Conservation (phyloP, 768 basidiomycete genomes). For the Leucosporidium scottii region DNA sequence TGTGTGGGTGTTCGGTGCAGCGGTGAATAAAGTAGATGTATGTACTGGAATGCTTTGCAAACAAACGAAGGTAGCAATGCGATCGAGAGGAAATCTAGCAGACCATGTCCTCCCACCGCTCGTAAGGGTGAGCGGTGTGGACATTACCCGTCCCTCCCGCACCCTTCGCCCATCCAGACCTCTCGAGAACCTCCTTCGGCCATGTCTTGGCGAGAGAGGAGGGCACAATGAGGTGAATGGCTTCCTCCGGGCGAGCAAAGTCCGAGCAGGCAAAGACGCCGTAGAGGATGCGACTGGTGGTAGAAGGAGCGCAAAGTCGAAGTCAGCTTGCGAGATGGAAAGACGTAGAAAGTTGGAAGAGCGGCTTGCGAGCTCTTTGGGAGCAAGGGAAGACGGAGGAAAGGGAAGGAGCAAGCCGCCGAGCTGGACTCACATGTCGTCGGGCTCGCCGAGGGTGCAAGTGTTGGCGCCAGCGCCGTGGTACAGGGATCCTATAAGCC, state of each 20-base stretch:
- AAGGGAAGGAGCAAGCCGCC: no score
- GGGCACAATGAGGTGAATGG: background rate
- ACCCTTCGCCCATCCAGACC: constrained; percentile 1
- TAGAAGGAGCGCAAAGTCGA: no score
- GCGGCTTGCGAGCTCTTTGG: no score
- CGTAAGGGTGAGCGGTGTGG: background rate
- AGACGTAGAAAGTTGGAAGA: no score
- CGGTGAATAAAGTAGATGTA: no score
- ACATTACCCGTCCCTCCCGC: background rate
- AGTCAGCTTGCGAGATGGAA: no score
- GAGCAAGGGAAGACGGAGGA: no score
- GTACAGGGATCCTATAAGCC: background rate
- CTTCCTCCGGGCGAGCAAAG: background rate
- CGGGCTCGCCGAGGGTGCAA: background rate
- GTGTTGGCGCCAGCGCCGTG: constrained; percentile 3
- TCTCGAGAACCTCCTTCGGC: background rate
- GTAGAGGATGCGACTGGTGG: background rate
- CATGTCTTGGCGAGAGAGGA: background rate
- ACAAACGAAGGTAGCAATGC: no score
- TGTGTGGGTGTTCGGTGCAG: no score
- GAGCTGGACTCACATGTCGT: background rate
- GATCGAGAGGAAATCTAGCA: no score
- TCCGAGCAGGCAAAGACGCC: background rate
- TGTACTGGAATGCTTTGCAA: no score
- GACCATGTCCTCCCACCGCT: no score